phyloP scores from a whole-genome alignment of 2,329 filamentous ascomycete species.

The Alternaria ventricosa region DNA sequence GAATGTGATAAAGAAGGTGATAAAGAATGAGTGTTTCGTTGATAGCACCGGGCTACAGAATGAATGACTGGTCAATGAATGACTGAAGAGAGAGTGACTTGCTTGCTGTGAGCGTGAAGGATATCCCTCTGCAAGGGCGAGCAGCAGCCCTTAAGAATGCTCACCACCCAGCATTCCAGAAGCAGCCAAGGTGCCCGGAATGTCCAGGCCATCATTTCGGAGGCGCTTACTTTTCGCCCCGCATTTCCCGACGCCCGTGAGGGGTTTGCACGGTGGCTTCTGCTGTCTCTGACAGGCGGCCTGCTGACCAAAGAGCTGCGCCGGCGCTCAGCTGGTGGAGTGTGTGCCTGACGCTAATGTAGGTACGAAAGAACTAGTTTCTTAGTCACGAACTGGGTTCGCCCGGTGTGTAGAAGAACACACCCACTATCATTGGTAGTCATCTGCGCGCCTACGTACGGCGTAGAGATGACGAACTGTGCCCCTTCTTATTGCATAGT shows the following conservation, averaged over 20 bases:
- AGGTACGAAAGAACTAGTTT: conserved; percentile 20
- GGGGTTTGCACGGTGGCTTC: conserved; percentile 12
- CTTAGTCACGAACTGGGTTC: conserved; percentile 6
- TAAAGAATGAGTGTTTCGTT: conserved; percentile 15
- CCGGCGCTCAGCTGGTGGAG: conserved; percentile 14
- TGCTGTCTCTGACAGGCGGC: conserved; percentile 9
- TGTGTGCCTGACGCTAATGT: conserved; percentile 24
- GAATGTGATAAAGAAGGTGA: conserved; percentile 19
- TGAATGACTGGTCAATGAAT: conserved; percentile 32
- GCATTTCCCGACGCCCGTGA: conserved; percentile 14
- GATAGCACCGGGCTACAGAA: conserved; percentile 41
- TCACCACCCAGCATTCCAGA: background rate
- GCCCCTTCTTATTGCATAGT: background rate
- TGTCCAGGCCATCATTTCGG: conserved; percentile 9
- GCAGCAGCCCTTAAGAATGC: conserved; percentile 24
- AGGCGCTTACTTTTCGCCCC: conserved; percentile 13
- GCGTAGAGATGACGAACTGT: background rate
- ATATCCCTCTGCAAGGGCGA: conserved; percentile 4
- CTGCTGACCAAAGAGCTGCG: background rate
- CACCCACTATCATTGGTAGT: background rate
- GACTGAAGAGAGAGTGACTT: conserved; percentile 35
- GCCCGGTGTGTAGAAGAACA: conserved; percentile 2
- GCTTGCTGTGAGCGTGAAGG: conserved; percentile 15
- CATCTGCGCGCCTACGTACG: background rate
- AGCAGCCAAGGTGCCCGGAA: conserved; percentile 1